Evolutionary conservation across 345 rosid genomes (phyloP).

Genomic region (Zanthoxylum bungeanum): DNA sequence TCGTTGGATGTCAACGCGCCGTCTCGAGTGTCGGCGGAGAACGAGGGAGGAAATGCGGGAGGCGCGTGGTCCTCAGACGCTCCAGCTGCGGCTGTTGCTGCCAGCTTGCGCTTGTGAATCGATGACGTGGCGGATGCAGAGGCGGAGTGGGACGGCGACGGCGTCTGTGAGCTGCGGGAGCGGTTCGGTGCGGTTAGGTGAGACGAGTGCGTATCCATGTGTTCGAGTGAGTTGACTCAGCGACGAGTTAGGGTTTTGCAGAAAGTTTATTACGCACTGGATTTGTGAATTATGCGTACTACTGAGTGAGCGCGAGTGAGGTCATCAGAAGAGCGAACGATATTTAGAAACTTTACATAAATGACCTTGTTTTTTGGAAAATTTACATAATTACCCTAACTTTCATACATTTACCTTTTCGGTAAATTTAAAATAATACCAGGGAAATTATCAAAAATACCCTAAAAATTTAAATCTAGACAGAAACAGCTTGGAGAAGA

Average conservation of each 20-base stretch:
- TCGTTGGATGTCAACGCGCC: constrained; percentile 91
- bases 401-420: no score
- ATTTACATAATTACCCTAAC: no score
- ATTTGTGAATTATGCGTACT: no score
- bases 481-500: no score
- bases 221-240: background rate
- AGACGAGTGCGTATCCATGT: constrained; percentile 68
- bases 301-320: no score
- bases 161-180: constrained; percentile 85
- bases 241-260: background rate
- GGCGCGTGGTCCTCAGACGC: constrained; percentile 79
- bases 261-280: no score
- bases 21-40: constrained; percentile 93
- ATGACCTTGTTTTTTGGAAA: no score
- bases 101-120: constrained; percentile 89
- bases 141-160: constrained; percentile 96
- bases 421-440: no score
- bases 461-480: no score
- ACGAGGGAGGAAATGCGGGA: constrained; percentile 69
- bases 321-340: no score
- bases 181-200: constrained; percentile 82
- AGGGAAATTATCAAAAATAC: no score
- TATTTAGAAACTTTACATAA: no score
- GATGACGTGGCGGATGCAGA: constrained; percentile 95
- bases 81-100: constrained; percentile 46